A percentile compares a stretch with the other conserved stretches of the same genome.
phyloP scores from a whole-genome alignment of 2,329 filamentous ascomycete genomes.

The Nannizziopsis barbatae region DNA sequence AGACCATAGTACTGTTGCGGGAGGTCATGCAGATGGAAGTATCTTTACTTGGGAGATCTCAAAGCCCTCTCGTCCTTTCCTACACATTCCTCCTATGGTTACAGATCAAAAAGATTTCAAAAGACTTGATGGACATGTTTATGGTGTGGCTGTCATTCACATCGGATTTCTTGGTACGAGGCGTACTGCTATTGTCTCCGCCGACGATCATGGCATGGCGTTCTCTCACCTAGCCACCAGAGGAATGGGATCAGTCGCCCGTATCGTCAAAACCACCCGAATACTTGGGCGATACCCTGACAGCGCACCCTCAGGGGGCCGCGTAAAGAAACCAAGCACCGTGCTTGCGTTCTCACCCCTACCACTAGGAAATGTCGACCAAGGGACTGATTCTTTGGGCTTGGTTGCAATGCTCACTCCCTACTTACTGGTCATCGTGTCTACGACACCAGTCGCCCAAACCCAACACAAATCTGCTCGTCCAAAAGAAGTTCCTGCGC shows the following conservation, averaged over 20 bases:
- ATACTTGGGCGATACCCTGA: slow-evolving; percentile 86
- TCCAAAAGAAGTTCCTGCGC: slow-evolving; percentile 80
- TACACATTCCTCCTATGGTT: slow-evolving; percentile 71
- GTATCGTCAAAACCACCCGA: slow-evolving; percentile 77
- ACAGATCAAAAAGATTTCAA: slow-evolving; percentile 52
- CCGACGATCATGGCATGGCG: slow-evolving; percentile 90
- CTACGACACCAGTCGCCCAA: slow-evolving; percentile 88
- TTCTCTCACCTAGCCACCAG: slow-evolving; percentile 93
- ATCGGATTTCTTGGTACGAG: slow-evolving; percentile 90
- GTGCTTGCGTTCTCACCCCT: slow-evolving; percentile 84
- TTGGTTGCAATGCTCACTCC: slow-evolving; percentile 92
- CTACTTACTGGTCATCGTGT: slow-evolving; percentile 91
- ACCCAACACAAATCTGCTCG: slow-evolving; percentile 89
- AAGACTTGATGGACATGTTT: slow-evolving; percentile 69
- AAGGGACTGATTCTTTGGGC: slow-evolving; percentile 74
- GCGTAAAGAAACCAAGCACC: slow-evolving; percentile 77
- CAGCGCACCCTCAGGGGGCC: slow-evolving; percentile 45
- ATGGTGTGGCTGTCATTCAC: slow-evolving; percentile 68
- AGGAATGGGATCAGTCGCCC: slow-evolving; percentile 73
- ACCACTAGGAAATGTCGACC: slow-evolving; percentile 87
- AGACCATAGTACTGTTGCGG: slow-evolving; percentile 83
- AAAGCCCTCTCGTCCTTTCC: slow-evolving; percentile 71
- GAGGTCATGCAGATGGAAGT: slow-evolving; percentile 75
- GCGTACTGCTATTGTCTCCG: slow-evolving; percentile 88
- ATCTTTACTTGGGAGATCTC: slow-evolving; percentile 97